Conservation (phyloP, 192 early-diverging fungal genomes). For the Gorgonomyces haynaldii region DNA sequence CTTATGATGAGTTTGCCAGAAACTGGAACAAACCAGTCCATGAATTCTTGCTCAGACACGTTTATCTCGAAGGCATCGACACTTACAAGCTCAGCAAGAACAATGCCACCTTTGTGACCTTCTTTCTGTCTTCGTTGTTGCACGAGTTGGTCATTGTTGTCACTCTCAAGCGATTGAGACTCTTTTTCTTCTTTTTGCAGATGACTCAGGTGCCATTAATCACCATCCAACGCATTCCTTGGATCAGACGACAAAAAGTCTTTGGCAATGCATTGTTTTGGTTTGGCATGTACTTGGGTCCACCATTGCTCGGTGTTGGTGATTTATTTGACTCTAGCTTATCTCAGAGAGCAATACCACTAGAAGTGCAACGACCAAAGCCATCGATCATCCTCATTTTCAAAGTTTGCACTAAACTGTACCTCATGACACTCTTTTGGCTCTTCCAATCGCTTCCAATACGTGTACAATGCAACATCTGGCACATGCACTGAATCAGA, state of each 20-base stretch:
- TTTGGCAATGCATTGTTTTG: conserved; percentile 82
- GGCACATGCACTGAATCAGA: too few species aligned
- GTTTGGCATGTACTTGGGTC: conserved; percentile 72
- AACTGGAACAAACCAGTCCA: conserved; percentile 93
- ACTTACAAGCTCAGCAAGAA: conserved; percentile 52
- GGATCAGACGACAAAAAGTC: conserved; percentile 47
- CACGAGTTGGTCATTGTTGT: conserved; percentile 76
- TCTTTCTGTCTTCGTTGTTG: conserved; percentile 63
- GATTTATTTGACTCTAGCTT: too few species aligned
- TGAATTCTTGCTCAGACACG: conserved; percentile 80
- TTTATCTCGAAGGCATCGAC: conserved; percentile 75
- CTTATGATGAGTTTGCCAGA: conserved; percentile 87
- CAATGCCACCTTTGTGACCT: conserved; percentile 67
- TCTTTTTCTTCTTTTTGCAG: conserved; percentile 74
- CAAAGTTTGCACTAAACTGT: too few species aligned
- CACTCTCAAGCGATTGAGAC: conserved; percentile 47
- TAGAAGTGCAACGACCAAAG: too few species aligned
- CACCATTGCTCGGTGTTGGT: conserved; percentile 7
- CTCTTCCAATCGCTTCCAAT: too few species aligned
- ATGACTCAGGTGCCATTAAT: conserved; percentile 90
- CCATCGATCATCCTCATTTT: too few species aligned
- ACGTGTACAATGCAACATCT: too few species aligned
- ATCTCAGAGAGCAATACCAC: too few species aligned
- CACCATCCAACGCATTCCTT: conserved; percentile 42
- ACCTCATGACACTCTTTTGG: too few species aligned